Base-by-base conservation (phyloP, 768 basidiomycete species). In the Serendipita sp. region DNA sequence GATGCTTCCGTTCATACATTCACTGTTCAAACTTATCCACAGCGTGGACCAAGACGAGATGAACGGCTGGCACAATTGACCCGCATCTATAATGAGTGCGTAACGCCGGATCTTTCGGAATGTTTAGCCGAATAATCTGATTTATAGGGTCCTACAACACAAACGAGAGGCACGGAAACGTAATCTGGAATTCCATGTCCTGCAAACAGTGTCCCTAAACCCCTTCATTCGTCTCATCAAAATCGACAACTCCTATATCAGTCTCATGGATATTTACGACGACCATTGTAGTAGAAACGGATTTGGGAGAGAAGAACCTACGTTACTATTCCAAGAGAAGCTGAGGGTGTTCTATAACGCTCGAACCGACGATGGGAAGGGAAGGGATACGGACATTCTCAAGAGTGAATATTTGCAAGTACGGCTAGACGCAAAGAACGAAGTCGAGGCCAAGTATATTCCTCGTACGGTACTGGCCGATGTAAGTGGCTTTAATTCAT, bases 111-210 rank as follows among this genome's bases (percentile, higher is more conserved):
- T 13, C 47, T 51, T 41, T 65, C 16, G 13, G 66, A n/a, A 46
- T 66, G 16, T 64, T 41, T 62, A 10, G 23, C 23, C 56, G 69
- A 63, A 51, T 34, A 65, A 23, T 23, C 64, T 4, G 34, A 65
- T 67, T 11, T 64, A 41, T 65, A 96, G 95, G 28, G 87, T 89
- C 30, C 77, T 99, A 63, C 77, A 78, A 60, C 85, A 89, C 65
- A 88, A 92, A 73, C 96, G 95, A 72, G 95, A 99, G 73, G 88
- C 84, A 38, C 83, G 95, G 60, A 94, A 95, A 70, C 83, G 96
- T 46, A 93, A 91, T 71, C 80, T 99, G 36, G 78, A 78, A 47
- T 98, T 99, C 82, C 90, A 97, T 72, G 85, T 88, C 5, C 78
- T 98, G 28, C 89, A 92, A 0, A 87, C 86, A 68, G 32, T 30